Evolutionary conservation across 495 filamentous ascomycete species (phyloP), one percentile per base, ranked within the genome.

Genomic region (Podospora sp.): DNA sequence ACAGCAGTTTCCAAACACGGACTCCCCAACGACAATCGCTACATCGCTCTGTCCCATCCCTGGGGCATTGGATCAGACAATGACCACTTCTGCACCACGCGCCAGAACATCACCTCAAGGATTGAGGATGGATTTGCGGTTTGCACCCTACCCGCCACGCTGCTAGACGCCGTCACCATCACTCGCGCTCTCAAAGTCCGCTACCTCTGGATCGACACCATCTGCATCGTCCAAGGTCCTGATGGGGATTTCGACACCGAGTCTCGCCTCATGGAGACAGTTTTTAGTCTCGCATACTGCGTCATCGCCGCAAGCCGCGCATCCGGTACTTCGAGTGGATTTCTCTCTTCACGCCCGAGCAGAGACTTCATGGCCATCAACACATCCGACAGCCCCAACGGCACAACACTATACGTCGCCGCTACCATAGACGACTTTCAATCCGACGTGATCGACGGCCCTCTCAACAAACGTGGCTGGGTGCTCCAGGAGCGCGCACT

Each of bases 401-500:
- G 49, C 24, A 12, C 57, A 18, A 14, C 25, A 16, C 29, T 74
- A 0, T 76, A 76, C 53, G 18, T 77, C 14, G 78, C 71, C 49
- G 53, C 65, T 4, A 35, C 57, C 40, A 68, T 71, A 1, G 77
- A 80, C 60, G 66, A 79, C 61, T 79, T 79, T 55, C 33, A 74
- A 6, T 6, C 46, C 1, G 69, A 82, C 65, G 76, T 81, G 0
- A 51, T 69, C 2, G 27, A 75, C 59, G 72, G 65, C 4, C 55
- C 50, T 1, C 71, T 82, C 2, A 78, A 75, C 55, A 63, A 68
- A 26, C 63, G 80, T 5, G 80, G 72, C 0, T 82, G 80, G 80
- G 76, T 81, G 0, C 55, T 81, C n/a, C 79, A 82, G 57, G 80
- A 82, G 67, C 65, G 74, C 3, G 77, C 69, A 0, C 62, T 82